Percentiles rank a stretch among this genome's conserved stretches.
Conservation (phyloP, 2,329 filamentous ascomycete genomes). For the Sporothrix pseudoabietina region DNA sequence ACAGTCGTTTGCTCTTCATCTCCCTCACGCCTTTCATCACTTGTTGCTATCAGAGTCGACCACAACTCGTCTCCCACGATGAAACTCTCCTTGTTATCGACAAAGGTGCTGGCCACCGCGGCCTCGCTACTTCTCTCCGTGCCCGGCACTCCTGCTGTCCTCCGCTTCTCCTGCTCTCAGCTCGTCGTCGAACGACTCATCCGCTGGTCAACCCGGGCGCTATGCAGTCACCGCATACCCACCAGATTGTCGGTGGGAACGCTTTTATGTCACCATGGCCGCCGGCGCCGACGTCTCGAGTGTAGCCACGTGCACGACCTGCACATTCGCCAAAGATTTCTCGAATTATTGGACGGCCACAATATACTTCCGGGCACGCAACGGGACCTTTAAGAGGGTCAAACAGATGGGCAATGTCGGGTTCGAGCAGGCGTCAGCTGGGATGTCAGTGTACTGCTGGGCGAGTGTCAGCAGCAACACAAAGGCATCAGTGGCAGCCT, state of each 20-base stretch:
- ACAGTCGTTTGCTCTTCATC: neutral
- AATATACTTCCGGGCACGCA: slow-evolving; percentile 38
- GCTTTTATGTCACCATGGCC: slow-evolving; percentile 45
- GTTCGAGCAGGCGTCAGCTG: slow-evolving; percentile 28
- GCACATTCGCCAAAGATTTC: slow-evolving; percentile 42
- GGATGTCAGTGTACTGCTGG: slow-evolving; percentile 48
- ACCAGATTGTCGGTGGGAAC: slow-evolving; percentile 46
- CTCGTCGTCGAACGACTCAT: slow-evolving; percentile 37
- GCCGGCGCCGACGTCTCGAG: slow-evolving; percentile 31
- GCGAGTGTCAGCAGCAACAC: slow-evolving; percentile 45
- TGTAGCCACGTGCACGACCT: slow-evolving; percentile 37
- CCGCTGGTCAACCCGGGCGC: slow-evolving; percentile 43
- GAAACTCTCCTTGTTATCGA: neutral
- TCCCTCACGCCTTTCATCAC: neutral
- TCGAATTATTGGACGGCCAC: slow-evolving; percentile 43
- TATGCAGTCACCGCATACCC: slow-evolving; percentile 43
- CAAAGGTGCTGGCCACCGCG: neutral
- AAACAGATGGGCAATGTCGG: slow-evolving; percentile 31
- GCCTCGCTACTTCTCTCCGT: neutral
- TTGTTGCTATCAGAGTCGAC: neutral
- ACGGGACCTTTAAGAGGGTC: slow-evolving; percentile 38
- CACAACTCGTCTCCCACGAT: neutral
- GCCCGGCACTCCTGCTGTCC: neutral
- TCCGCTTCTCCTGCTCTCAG: slow-evolving; percentile 37
- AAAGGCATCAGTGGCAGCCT: slow-evolving; percentile 46